These are phyloP conservation scores for Lodderomyces margitis DNA, from an alignment of 1,139 yeast genomes.

Conservation along the genomic window DNA sequence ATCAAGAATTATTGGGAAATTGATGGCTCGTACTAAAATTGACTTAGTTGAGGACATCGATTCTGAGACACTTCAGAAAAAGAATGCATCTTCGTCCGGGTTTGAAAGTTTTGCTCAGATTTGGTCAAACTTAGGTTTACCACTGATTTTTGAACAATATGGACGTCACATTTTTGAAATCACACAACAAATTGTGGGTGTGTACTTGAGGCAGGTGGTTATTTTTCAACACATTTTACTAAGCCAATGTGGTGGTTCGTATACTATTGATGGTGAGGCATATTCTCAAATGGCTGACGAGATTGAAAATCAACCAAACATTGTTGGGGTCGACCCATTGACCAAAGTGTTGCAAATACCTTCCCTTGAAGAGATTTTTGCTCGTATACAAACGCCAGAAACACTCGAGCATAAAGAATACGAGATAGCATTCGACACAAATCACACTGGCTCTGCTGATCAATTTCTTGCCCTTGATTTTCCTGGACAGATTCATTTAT, in stretches of 20 bases:
- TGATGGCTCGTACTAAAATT: not conserved
- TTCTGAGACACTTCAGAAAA: not conserved
- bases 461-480: conserved; percentile 28
- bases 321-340: conserved; percentile 17
- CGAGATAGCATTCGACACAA: not conserved
- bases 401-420: not conserved
- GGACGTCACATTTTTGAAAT: conserved; percentile 21
- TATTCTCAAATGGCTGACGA: conserved; percentile 2
- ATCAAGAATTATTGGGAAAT: conserved; percentile 18
- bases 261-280: conserved; percentile 9
- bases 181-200: conserved; percentile 31
- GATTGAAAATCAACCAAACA: conserved; percentile 5
- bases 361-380: conserved; percentile 19
- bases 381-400: not conserved
- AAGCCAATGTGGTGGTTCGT: conserved; percentile 25
- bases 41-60: not conserved
- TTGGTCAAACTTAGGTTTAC: not conserved
- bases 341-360: conserved; percentile 23
- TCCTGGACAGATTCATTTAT: conserved; percentile 42
- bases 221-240: conserved; percentile 37
- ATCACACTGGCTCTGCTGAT: not conserved
- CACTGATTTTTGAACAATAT: not conserved
- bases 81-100: not conserved
- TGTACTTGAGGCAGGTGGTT: conserved; percentile 37
- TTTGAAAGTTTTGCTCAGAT: not conserved